Evolutionary conservation across 768 basidiomycete genomes (phyloP), one percentile per base, ranked within the genome.

Genomic region (Wakefieldia striispora): DNA sequence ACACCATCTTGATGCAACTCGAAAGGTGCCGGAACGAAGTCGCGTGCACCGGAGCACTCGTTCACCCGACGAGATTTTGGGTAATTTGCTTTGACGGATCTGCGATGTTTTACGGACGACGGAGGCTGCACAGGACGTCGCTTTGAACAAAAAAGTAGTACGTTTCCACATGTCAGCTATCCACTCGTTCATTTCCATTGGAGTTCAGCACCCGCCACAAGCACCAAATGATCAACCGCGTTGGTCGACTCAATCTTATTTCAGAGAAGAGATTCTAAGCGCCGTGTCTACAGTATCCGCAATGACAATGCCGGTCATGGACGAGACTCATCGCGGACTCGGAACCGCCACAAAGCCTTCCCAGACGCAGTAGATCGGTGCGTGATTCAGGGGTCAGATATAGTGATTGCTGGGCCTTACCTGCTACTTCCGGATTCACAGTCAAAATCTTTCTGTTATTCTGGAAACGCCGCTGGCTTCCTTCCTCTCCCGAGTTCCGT

Each of bases 321-420:
- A 16, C 33, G 33, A 49, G 35, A 50, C 46, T n/a, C n/a, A 39
- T 59, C 36, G 49, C 54, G 59, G 62, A 63, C 36, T 47, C 54
- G 59, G 62, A 63, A 59, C 59, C 57, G 63, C 63, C 61, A 65
- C 61, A 50, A 65, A 14, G 21, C 20, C 57, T 59, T 60, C 57
- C 48, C n/a, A 54, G 56, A 62, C 49, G 50, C 56, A 59, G 45
- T 33, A 58, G 64, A 66, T 64, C 55, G 55, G 61, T 47, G 51
- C 49, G 36, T 55, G 60, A 60, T 57, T 33, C 53, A 55, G 46
- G 59, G 46, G 50, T 50, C 50, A 23, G 47, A 60, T 63, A 63
- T 51, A 54, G 64, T 40, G 58, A 48, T 55, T 47, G 42, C 53
- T 50, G 58, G 50, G 29, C 55, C 58, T 46, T 58, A 46, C 63